phyloP scores from a whole-genome alignment of 169 alveolate species.

The Ichthyophthirius multifiliis region DNA sequence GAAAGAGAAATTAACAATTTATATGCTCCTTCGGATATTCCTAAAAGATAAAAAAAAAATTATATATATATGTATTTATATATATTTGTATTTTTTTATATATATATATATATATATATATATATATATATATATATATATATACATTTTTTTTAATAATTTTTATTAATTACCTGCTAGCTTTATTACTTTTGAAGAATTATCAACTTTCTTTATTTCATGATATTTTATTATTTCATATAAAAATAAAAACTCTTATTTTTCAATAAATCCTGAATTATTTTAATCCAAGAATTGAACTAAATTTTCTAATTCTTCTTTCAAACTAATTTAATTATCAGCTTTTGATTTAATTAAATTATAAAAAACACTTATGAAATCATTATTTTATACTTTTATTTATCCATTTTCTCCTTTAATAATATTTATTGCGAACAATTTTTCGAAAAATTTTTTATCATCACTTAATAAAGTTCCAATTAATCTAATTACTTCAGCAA shows the following conservation, averaged over 20 bases:
- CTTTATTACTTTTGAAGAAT: background rate
- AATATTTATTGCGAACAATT: slow-evolving; percentile 13
- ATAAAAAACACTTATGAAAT: background rate
- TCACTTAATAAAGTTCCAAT: background rate
- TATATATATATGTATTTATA: background rate
- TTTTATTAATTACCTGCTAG: background rate
- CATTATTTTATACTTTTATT: background rate
- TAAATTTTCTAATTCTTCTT: background rate
- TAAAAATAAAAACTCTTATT: background rate
- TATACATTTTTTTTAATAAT: too few species aligned
- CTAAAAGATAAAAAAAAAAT: background rate
- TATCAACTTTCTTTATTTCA: background rate
- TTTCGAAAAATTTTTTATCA: background rate
- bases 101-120: too few species aligned
- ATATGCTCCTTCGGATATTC: slow-evolving; percentile 1
- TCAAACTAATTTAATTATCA: background rate
- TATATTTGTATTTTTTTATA: too few species aligned
- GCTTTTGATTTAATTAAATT: background rate
- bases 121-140: too few species aligned
- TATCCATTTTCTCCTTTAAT: background rate
- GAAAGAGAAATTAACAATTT: background rate
- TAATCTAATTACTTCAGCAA: background rate
- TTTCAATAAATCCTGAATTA: slow-evolving; percentile 6
- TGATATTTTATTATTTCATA: slow-evolving; percentile 5
- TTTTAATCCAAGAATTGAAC: slow-evolving; percentile 13